Conservation (phyloP, 306 rosid species). For the Castanea mollissima region DNA sequence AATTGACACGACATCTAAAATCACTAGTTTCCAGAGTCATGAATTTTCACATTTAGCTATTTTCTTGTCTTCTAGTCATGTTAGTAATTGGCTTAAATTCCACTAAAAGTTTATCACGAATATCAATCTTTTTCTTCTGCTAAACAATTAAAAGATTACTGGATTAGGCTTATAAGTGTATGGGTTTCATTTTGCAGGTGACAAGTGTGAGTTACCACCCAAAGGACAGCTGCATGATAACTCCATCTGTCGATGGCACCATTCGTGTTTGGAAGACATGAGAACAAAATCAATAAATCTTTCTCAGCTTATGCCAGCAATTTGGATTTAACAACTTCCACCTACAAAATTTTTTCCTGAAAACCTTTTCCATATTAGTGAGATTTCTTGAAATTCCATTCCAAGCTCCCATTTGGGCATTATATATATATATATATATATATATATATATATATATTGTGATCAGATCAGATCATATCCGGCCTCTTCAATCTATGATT, state of each 20-base stretch:
- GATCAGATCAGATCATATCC: no score
- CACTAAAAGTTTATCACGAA: no score
- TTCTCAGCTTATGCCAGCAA: conserved; percentile 4
- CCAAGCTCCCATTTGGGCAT: no score
- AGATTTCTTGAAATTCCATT: neutral
- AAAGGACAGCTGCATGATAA: conserved; percentile 68
- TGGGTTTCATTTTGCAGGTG: conserved; percentile 47
- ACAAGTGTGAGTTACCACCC: conserved; percentile 97
- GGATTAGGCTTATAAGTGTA: no score
- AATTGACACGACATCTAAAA: neutral
- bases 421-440: no score
- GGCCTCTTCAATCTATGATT: no score
- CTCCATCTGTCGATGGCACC: conserved; percentile 78
- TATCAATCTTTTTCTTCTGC: no score
- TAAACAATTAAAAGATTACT: no score
- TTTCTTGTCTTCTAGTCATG: neutral
- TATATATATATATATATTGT: no score
- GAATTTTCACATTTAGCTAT: neutral
- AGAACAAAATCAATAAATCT: conserved; percentile 24
- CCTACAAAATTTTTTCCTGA: neutral
- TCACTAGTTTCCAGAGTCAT: neutral
- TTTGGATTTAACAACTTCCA: neutral
- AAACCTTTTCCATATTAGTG: neutral
- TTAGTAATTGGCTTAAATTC: neutral
- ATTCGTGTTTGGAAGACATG: conserved; percentile 74